These are phyloP conservation scores for Entrophospora sp. DNA, from an alignment of 192 early-diverging fungal genomes.

Conservation along the genomic window DNA sequence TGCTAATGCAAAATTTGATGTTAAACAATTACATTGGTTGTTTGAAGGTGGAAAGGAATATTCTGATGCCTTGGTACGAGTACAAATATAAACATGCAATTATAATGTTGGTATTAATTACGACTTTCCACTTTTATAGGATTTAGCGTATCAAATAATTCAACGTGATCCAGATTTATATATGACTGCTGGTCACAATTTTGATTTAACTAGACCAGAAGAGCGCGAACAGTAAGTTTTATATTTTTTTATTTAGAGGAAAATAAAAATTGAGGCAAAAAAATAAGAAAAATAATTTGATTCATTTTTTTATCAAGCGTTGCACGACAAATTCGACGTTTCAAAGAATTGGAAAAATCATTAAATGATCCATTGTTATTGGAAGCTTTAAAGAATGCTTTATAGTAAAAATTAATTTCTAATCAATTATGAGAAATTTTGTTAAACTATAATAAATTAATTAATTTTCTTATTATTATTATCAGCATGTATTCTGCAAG, in stretches of 20 bases:
- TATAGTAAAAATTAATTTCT: conserved; percentile 20
- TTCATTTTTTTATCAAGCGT: conserved; percentile 22
- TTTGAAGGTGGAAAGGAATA: conserved; percentile 39
- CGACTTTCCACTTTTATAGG: conserved; percentile 16
- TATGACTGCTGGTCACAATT: conserved; percentile 37
- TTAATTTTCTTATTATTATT: background rate
- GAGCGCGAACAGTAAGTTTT: conserved; percentile 41
- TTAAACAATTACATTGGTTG: conserved; percentile 39
- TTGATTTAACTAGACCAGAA: conserved; percentile 39
- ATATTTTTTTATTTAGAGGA: background rate
- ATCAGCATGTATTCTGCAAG: conserved; percentile 43
- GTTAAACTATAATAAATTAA: background rate
- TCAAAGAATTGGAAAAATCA: conserved; percentile 26
- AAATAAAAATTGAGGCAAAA: background rate
- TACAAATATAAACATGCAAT: too few relatives aligned
- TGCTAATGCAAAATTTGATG: conserved; percentile 43
- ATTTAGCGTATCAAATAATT: conserved; percentile 37
- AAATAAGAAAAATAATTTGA: background rate
- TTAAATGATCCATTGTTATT: conserved; percentile 33
- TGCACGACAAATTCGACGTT: conserved; percentile 44
- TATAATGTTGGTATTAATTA: too few relatives aligned
- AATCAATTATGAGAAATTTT: background rate
- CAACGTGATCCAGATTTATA: conserved; percentile 44
- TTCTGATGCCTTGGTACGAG: conserved; percentile 37
- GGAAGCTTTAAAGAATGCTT: conserved; percentile 30